These are phyloP conservation scores for Polyporus tsugae DNA, from an alignment of 1,284 basidiomycete species.

Conservation along the genomic window DNA sequence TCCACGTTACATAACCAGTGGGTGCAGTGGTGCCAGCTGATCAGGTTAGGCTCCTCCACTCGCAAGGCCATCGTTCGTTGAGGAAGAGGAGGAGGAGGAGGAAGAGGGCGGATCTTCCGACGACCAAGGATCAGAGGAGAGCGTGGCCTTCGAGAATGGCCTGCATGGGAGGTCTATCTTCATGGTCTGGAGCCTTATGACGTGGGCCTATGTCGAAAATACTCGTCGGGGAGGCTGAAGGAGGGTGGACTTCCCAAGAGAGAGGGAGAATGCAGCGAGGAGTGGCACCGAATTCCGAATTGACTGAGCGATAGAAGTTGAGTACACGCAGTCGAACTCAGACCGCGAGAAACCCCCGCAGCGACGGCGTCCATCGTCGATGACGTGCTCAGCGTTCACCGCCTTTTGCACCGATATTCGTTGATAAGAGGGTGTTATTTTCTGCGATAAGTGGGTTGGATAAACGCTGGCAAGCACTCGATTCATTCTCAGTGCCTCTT, in stretches of 20 bases:
- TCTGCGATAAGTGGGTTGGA: neutral
- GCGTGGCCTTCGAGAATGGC: slow-evolving; percentile 4
- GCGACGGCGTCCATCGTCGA: neutral
- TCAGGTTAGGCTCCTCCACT: slow-evolving; percentile 3
- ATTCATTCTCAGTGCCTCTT: slow-evolving; percentile 1
- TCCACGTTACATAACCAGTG: slow-evolving; percentile 31
- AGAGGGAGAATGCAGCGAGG: slow-evolving; percentile 4
- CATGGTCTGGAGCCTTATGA: neutral
- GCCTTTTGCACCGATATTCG: neutral
- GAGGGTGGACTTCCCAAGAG: neutral
- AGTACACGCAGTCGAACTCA: neutral
- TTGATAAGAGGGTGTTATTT: neutral
- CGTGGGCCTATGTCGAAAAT: neutral
- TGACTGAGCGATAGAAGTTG: slow-evolving; percentile 5
- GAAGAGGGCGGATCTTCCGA: neutral
- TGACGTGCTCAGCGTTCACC: neutral
- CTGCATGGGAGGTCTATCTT: neutral
- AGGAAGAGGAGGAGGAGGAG: neutral
- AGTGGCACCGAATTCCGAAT: slow-evolving; percentile 7
- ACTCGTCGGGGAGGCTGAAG: neutral
- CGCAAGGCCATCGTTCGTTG: neutral
- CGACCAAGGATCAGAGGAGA: slow-evolving; percentile 1
- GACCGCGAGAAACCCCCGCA: neutral
- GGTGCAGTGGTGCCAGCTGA: slow-evolving; percentile 29
- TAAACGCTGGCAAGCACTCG: neutral